Conservation (phyloP, 2,329 filamentous ascomycete genomes). For the Ceratocystis huliohia region DNA sequence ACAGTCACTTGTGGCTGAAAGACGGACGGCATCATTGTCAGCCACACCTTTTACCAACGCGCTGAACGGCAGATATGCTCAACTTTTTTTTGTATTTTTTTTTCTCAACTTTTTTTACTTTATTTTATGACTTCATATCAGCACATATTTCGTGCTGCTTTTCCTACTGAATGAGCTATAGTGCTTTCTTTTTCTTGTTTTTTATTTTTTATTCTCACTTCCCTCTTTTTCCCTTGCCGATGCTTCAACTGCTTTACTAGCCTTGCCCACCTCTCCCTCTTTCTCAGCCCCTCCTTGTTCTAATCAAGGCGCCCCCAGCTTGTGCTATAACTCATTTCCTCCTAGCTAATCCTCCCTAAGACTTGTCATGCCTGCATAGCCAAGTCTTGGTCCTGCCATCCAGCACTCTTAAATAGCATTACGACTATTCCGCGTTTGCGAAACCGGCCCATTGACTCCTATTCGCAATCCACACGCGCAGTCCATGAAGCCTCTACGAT, state of each 20-base stretch:
- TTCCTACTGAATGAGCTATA: background rate
- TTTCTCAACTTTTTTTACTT: background rate
- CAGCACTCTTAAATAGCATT: background rate
- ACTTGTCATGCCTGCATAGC: background rate
- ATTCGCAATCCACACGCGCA: background rate
- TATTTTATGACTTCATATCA: background rate
- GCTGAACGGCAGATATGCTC: background rate
- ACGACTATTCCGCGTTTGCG: background rate
- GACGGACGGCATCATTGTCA: too few relatives aligned
- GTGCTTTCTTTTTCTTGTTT: background rate
- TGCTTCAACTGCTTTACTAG: background rate
- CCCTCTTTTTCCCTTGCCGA: background rate
- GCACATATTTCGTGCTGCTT: background rate
- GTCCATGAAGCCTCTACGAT: constrained; percentile 10
- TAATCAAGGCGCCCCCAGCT: background rate
- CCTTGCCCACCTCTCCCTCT: background rate
- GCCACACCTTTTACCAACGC: background rate
- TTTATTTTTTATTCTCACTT: background rate
- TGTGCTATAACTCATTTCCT: background rate
- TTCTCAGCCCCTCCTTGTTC: background rate
- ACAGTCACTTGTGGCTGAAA: background rate
- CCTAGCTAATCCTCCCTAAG: background rate
- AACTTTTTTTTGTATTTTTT: background rate
- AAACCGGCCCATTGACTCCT: background rate
- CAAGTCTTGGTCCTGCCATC: background rate